These are phyloP conservation scores for Yamadazyma kanchanaburiensis DNA, from an alignment of 1,139 yeast genomes.

Conservation along the genomic window DNA sequence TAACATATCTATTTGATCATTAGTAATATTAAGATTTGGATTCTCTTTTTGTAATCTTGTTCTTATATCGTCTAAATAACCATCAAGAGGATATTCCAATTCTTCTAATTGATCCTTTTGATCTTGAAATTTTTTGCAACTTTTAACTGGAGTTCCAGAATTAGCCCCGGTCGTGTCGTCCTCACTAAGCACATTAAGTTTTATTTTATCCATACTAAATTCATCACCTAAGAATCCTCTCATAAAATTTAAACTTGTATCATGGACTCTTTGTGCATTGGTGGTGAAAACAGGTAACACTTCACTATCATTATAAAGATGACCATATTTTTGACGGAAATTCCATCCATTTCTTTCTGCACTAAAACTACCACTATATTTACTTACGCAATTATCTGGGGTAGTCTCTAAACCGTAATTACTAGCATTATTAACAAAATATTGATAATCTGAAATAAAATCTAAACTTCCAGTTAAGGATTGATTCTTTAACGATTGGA, in stretches of 20 bases:
- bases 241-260: conserved; percentile 30
- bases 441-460: conserved; percentile 31
- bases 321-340: conserved; percentile 30
- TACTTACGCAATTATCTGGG: conserved; percentile 23
- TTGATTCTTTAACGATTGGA: conserved; percentile 7
- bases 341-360: conserved; percentile 32
- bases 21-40: conserved; percentile 32
- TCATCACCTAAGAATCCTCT: conserved; percentile 25
- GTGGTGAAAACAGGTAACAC: conserved; percentile 32
- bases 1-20: conserved; percentile 37
- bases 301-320: conserved; percentile 18
- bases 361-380: conserved; percentile 28
- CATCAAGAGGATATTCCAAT: conserved; percentile 3
- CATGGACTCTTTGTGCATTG: conserved; percentile 27
- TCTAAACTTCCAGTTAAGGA: conserved; percentile 25
- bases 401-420: conserved; percentile 31
- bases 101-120: conserved; percentile 6
- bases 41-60: conserved; percentile 21
- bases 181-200: conserved; percentile 25
- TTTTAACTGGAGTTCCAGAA: conserved; percentile 28
- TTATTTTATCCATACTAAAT: conserved; percentile 17
- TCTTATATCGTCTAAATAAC: conserved; percentile 37
- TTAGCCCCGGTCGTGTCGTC: conserved; percentile 29
- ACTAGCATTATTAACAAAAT: conserved; percentile 24
- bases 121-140: conserved; percentile 17